These are phyloP conservation scores for Pseudonitzschia multistriata DNA, from an alignment of 108 stramenopile species.

Conservation along the genomic window DNA sequence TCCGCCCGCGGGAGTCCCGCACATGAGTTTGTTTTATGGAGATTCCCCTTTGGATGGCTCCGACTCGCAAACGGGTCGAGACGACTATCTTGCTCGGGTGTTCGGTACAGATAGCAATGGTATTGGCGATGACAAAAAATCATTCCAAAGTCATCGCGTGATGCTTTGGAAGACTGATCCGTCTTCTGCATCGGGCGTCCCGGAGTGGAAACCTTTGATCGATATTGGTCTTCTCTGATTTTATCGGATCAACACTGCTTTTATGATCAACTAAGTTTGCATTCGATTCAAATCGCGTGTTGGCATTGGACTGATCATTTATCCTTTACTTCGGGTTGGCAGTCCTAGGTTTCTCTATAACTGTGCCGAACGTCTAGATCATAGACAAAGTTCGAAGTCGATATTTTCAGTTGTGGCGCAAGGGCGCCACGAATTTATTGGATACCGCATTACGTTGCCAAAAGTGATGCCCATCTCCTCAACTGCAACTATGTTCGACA, in stretches of 20 bases:
- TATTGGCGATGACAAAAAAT: not conserved
- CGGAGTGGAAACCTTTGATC: not conserved
- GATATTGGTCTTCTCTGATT: conserved; percentile 2
- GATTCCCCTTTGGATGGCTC: not conserved
- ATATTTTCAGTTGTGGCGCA: too few species aligned
- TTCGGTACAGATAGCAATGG: not conserved
- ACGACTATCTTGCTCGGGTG: not conserved
- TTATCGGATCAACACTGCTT: not conserved
- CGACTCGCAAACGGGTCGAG: not conserved
- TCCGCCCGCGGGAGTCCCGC: not conserved
- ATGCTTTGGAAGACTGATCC: conserved; percentile 12
- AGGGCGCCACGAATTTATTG: too few species aligned
- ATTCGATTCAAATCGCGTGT: not conserved
- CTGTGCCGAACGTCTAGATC: too few species aligned
- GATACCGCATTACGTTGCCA: too few species aligned
- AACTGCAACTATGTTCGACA: too few species aligned
- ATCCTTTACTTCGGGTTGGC: too few species aligned
- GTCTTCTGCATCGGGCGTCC: not conserved
- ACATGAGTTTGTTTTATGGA: conserved; percentile 15
- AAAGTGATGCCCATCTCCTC: too few species aligned
- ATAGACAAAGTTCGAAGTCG: too few species aligned
- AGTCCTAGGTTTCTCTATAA: too few species aligned
- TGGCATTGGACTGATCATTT: too few species aligned
- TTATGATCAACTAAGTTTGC: not conserved
- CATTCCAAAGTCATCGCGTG: conserved; percentile 6